Base-by-base conservation (phyloP, 805 yeast species). In the Suhomyces vadensis region DNA sequence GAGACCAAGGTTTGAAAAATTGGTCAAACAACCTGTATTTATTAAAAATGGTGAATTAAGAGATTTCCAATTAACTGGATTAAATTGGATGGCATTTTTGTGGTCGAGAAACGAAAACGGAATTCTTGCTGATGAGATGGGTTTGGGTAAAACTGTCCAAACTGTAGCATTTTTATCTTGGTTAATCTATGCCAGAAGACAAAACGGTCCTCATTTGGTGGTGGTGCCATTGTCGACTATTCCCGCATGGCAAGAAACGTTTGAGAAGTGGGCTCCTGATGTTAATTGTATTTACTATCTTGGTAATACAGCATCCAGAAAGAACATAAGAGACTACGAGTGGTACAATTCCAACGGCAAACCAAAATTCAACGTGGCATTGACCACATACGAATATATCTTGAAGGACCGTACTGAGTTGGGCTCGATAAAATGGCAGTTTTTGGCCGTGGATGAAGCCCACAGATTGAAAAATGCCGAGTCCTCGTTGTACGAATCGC, bases 211-310 rank as follows among this genome's bases (percentile, higher is more conserved):
- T 2, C 97, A 92, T 64, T 61, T 94, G 35, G 94, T 94, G 14
- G 99, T 94, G 23, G 99, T 94, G 6, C 99, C 99, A 0, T 71
- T 94, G 45, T 87, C 96, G 2, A 94, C 99, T 0, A 82, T 94
- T 43, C 97, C 98, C 2, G 96, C 99, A 0, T 94, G 99, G 99
- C 98, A 94, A 69, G 99, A 94, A 61, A 94, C 99, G 2, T 88
- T 94, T 65, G 98, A 94, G 56, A 81, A 83, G 58, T 94, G 99
- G 99, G 79, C 99, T 0, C 98, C 99, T 2, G 98, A 91, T 60
- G 74, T 94, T 48, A 94, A 95, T 61, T 89, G 92, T 65, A 81
- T 94, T 49, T 89, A 88, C 58, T 94, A 92, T 61, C 76, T 91
- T 73, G 99, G 99, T 41, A 94, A 94, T 62, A 82, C 94, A 27